A percentile compares a stretch with the other conserved stretches of the same genome.
Evolutionary conservation across 179 eudicot species (phyloP).

Genomic region (Drosera spatulata): DNA sequence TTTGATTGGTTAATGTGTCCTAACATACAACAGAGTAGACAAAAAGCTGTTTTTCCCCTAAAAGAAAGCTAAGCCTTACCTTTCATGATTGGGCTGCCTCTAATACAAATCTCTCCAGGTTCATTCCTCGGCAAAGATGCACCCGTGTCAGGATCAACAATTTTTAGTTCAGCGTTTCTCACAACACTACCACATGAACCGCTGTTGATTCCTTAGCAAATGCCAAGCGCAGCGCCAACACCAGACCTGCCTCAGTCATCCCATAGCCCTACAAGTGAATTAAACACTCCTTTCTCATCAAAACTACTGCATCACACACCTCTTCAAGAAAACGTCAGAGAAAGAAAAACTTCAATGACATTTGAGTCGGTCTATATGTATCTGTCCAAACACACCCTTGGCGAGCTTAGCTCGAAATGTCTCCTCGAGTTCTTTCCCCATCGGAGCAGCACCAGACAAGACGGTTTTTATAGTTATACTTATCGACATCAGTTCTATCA

Average conservation of each 20-base stretch:
- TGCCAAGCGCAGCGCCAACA: constrained; percentile 78
- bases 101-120: constrained; percentile 85
- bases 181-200: constrained; percentile 90
- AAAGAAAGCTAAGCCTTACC: too few species aligned
- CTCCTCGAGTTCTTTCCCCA: constrained; percentile 89
- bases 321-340: too few species aligned
- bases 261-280: constrained; percentile 98
- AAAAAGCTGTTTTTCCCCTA: too few species aligned
- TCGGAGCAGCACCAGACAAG: constrained; percentile 91
- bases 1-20: too few species aligned
- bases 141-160: constrained; percentile 64
- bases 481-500: constrained; percentile 36
- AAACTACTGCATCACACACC: too few species aligned
- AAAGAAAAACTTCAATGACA: too few species aligned
- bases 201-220: constrained; percentile 83
- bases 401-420: constrained; percentile 65
- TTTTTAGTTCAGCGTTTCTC: constrained; percentile 80
- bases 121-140: constrained; percentile 53
- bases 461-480: constrained; percentile 58
- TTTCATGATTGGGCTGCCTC: constrained; percentile 94
- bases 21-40: too few species aligned
- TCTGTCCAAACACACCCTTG: constrained; percentile 91
- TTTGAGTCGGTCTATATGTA: constrained; percentile 3
- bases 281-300: too few species aligned
- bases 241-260: constrained; percentile 98